Percentiles rank a stretch among this genome's conserved stretches.
phyloP scores from a whole-genome alignment of 495 filamentous ascomycete genomes.

The Neurospora africana region DNA sequence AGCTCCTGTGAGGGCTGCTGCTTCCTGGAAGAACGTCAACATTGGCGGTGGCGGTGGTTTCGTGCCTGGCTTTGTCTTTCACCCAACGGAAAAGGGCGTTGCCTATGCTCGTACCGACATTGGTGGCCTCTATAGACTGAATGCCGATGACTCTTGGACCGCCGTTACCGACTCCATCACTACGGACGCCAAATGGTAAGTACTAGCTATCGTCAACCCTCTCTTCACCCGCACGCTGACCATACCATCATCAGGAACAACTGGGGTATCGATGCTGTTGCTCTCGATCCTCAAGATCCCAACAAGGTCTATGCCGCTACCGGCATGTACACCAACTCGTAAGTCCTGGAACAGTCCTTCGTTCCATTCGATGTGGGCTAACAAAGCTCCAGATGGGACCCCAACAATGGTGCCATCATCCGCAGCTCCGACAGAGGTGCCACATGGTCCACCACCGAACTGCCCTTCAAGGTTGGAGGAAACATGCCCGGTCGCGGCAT shows the following conservation, averaged over 20 bases:
- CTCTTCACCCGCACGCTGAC: constrained; percentile 12
- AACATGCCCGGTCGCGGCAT: constrained; percentile 58
- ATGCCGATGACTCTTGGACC: constrained; percentile 45
- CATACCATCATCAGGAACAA: constrained; percentile 21
- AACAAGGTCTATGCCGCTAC: constrained; percentile 46
- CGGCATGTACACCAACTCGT: constrained; percentile 46
- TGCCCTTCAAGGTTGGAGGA: constrained; percentile 51
- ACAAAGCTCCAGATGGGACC: constrained; percentile 34
- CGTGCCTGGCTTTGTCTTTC: constrained; percentile 47
- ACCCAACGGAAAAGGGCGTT: constrained; percentile 44
- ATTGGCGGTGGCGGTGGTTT: constrained; percentile 51
- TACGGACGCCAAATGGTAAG: constrained; percentile 38
- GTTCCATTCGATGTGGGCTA: neutral
- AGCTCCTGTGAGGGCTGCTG: constrained; percentile 19
- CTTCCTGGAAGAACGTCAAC: constrained; percentile 39
- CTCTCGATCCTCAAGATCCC: constrained; percentile 44
- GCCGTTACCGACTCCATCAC: constrained; percentile 42
- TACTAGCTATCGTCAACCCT: neutral
- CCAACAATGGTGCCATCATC: constrained; percentile 43
- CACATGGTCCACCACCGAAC: constrained; percentile 35
- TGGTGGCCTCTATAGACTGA: constrained; percentile 49
- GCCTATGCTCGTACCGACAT: constrained; percentile 55
- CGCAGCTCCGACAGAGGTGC: constrained; percentile 39
- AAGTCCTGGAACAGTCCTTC: neutral
- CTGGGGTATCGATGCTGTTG: constrained; percentile 50